These are phyloP conservation scores for Megacollybia platyphylla DNA, from an alignment of 1,284 basidiomycete species.

Conservation along the genomic window DNA sequence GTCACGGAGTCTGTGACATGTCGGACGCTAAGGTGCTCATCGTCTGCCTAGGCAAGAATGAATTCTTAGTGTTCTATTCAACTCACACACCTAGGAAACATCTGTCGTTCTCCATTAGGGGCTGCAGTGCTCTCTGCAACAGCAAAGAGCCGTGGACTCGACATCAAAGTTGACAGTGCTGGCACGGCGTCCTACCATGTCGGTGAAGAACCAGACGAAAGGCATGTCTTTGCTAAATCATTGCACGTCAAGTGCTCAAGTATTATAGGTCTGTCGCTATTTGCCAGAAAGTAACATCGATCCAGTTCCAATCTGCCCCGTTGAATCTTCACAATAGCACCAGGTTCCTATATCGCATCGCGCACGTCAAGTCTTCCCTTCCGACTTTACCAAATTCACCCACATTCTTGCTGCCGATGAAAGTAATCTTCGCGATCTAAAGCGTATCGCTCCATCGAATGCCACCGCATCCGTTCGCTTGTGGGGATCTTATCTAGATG, in stretches of 20 bases:
- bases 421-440: slow-evolving; percentile 46
- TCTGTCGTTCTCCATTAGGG: slow-evolving; percentile 72
- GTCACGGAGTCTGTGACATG: slow-evolving; percentile 7
- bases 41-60: slow-evolving; percentile 44
- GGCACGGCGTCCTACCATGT: slow-evolving; percentile 65
- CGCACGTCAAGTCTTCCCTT: slow-evolving; percentile 42
- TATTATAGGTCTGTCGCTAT: slow-evolving; percentile 38
- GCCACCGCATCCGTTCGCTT: slow-evolving; percentile 48
- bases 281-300: slow-evolving; percentile 41
- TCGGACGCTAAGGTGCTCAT: slow-evolving; percentile 41
- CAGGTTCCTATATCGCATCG: slow-evolving; percentile 45
- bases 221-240: slow-evolving; percentile 25
- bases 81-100: slow-evolving; percentile 38
- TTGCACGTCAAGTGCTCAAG: background rate
- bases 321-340: slow-evolving; percentile 24
- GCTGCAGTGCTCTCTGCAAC: slow-evolving; percentile 59
- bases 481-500: slow-evolving; percentile 65
- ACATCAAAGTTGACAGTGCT: slow-evolving; percentile 57
- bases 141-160: slow-evolving; percentile 48
- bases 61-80: background rate
- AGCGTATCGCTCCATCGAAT: slow-evolving; percentile 35
- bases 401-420: slow-evolving; percentile 65
- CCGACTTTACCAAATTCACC: slow-evolving; percentile 53
- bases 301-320: background rate
- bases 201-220: slow-evolving; percentile 60